Conservation (phyloP, 2,329 filamentous ascomycete genomes). For the Neurospora sp. region DNA sequence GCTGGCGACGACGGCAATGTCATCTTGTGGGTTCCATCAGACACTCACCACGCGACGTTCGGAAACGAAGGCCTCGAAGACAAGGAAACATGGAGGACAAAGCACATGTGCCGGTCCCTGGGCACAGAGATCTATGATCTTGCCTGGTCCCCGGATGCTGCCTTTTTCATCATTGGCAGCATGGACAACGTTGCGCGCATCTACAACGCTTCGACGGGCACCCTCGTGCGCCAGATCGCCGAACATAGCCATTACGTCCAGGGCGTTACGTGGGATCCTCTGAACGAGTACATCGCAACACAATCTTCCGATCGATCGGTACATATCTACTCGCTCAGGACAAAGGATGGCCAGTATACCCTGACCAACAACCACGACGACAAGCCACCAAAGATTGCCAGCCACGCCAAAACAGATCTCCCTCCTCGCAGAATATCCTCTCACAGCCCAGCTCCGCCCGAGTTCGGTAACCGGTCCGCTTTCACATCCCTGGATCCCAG, state of each 20-base stretch:
- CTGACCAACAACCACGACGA: constrained; percentile 47
- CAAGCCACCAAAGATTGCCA: constrained; percentile 70
- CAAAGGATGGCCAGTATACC: constrained; percentile 91
- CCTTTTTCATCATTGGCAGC: constrained; percentile 95
- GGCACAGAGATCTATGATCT: constrained; percentile 97
- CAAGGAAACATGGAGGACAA: constrained; percentile 93
- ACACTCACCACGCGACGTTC: constrained; percentile 54
- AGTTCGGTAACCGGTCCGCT: constrained; percentile 59
- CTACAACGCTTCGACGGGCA: constrained; percentile 83
- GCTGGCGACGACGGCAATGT: constrained; percentile 97
- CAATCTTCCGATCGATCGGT: constrained; percentile 97
- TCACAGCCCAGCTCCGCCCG: constrained; percentile 82
- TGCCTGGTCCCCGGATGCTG: constrained; percentile 95
- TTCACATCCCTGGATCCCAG: constrained; percentile 46
- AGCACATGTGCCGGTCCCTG: constrained; percentile 93
- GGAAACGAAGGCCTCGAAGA: constrained; percentile 83
- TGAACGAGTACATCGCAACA: constrained; percentile 96
- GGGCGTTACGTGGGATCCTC: constrained; percentile 93
- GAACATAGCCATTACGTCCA: constrained; percentile 98
- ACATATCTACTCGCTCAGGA: constrained; percentile 93
- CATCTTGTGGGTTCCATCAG: constrained; percentile 87
- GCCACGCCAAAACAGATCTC: constrained; percentile 74
- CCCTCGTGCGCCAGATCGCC: constrained; percentile 79
- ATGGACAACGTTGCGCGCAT: constrained; percentile 99
- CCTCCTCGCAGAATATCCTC: constrained; percentile 83